A percentile compares a stretch with the other conserved stretches of the same genome.
Conservation (phyloP, 1,284 basidiomycete species). For the Trichosporon coremiiforme region DNA sequence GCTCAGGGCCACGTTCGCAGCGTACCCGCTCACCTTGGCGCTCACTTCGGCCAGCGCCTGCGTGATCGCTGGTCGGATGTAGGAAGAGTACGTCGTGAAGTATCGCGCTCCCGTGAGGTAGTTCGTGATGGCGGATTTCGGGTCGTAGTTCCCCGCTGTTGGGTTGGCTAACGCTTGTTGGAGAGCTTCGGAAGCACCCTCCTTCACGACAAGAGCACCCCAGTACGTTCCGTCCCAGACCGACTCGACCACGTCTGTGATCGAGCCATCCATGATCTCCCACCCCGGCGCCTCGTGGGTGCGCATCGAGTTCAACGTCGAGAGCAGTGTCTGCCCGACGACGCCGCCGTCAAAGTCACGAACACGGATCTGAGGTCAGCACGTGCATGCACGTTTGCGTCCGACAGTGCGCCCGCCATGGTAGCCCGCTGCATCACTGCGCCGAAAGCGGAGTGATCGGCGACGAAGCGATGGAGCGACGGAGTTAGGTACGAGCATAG, state of each 20-base stretch:
- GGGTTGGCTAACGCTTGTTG: background rate
- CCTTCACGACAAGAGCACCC: background rate
- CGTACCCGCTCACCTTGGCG: background rate
- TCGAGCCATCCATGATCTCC: background rate
- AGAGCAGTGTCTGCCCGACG: background rate
- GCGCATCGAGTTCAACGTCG: background rate
- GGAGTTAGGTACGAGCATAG: too few relatives aligned
- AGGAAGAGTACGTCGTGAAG: slow-evolving; percentile 10
- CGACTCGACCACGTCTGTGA: slow-evolving; percentile 4
- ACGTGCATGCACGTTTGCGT: too few relatives aligned
- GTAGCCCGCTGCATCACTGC: too few relatives aligned
- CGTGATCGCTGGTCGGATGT: slow-evolving; percentile 8
- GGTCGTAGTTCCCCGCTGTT: background rate
- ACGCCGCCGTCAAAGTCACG: slow-evolving; percentile 11
- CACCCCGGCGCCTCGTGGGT: background rate
- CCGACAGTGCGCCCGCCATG: too few relatives aligned
- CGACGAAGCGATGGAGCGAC: too few relatives aligned
- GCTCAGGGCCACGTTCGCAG: background rate
- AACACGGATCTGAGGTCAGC: slow-evolving; percentile 12
- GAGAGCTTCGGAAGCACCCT: background rate
- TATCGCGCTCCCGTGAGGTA: slow-evolving; percentile 17
- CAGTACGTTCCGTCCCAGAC: slow-evolving; percentile 10
- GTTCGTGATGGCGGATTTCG: background rate
- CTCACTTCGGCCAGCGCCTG: slow-evolving; percentile 1
- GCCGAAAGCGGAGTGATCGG: too few relatives aligned